Evolutionary conservation across 108 stramenopile genomes (phyloP).

Genomic region (Pinguiococcus pyrenoidosus): DNA sequence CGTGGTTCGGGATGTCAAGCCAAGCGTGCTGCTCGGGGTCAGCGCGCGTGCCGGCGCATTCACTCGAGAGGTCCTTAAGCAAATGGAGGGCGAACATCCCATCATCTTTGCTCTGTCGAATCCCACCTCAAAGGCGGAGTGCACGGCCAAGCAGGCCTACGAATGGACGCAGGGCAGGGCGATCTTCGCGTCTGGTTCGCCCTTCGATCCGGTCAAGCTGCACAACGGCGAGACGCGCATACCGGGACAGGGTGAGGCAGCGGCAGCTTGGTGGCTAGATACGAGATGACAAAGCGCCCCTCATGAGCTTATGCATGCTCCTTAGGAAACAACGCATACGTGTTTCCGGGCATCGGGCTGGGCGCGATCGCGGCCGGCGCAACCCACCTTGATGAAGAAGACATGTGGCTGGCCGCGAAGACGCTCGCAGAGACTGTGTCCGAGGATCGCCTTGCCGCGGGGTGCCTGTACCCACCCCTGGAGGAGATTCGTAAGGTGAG

Average conservation of each 20-base stretch:
- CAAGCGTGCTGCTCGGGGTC: slow-evolving; percentile 79
- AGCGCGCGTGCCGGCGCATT: slow-evolving; percentile 61
- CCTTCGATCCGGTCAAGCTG: slow-evolving; percentile 77
- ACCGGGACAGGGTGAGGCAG: no score
- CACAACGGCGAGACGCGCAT: slow-evolving; percentile 42
- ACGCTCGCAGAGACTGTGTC: slow-evolving; percentile 1
- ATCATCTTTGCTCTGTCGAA: slow-evolving; percentile 94
- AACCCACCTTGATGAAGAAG: neutral
- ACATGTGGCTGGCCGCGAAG: slow-evolving; percentile 11
- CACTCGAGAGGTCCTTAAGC: slow-evolving; percentile 33
- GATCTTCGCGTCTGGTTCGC: slow-evolving; percentile 86
- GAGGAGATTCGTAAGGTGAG: slow-evolving; percentile 11
- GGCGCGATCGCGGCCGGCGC: neutral
- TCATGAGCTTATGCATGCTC: no score
- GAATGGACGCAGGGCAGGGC: slow-evolving; percentile 81
- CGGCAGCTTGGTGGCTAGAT: no score
- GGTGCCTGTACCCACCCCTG: slow-evolving; percentile 9
- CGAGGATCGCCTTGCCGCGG: neutral
- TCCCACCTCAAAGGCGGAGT: slow-evolving; percentile 88
- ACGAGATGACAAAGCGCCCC: no score
- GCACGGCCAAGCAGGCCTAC: slow-evolving; percentile 89
- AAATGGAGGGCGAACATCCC: slow-evolving; percentile 65
- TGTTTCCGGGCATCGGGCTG: slow-evolving; percentile 30
- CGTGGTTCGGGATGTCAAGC: slow-evolving; percentile 42
- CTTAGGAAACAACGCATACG: slow-evolving; percentile 35